A percentile compares a stretch with the other conserved stretches of the same genome.
These are phyloP conservation scores for Acephala macrosclerotiorum DNA, from an alignment of 2,329 filamentous ascomycete species.

Conservation along the genomic window DNA sequence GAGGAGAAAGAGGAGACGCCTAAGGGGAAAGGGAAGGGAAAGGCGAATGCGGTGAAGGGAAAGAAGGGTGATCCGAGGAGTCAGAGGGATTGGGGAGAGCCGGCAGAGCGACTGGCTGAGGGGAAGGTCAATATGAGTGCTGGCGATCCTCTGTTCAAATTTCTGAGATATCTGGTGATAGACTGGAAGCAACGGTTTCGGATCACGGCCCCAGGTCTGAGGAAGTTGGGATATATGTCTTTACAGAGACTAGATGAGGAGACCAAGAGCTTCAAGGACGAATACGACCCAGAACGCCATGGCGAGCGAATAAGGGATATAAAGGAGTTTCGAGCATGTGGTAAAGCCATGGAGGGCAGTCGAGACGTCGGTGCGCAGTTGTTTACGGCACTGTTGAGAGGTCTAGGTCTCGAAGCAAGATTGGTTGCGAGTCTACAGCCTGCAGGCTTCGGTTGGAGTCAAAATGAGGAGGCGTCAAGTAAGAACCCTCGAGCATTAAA, in stretches of 20 bases:
- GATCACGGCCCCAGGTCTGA: constrained; percentile 77
- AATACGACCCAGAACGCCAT: constrained; percentile 69
- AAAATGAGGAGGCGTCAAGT: constrained; percentile 76
- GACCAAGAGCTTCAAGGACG: constrained; percentile 71
- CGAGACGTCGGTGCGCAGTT: constrained; percentile 88
- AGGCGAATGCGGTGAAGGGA: constrained; percentile 45
- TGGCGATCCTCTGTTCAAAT: constrained; percentile 79
- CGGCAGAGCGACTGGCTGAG: constrained; percentile 73
- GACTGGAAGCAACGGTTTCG: constrained; percentile 91
- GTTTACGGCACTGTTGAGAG: constrained; percentile 85
- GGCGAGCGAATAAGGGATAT: constrained; percentile 78
- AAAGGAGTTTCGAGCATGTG: constrained; percentile 72
- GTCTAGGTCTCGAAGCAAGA: constrained; percentile 80
- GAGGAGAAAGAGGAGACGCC: constrained; percentile 38
- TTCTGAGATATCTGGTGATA: constrained; percentile 77
- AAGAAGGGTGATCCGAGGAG: constrained; percentile 48
- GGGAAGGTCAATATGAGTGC: constrained; percentile 79
- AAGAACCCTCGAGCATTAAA: constrained; percentile 40
- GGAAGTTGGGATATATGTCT: constrained; percentile 90
- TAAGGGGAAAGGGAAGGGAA: constrained; percentile 47
- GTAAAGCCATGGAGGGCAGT: constrained; percentile 78
- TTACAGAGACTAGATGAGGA: constrained; percentile 78
- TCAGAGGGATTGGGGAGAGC: constrained; percentile 74
- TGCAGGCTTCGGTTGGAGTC: constrained; percentile 89
- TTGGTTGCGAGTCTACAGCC: constrained; percentile 88